Evolutionary conservation across 257 asterid species (phyloP).

Genomic region (Apocynum venetum): DNA sequence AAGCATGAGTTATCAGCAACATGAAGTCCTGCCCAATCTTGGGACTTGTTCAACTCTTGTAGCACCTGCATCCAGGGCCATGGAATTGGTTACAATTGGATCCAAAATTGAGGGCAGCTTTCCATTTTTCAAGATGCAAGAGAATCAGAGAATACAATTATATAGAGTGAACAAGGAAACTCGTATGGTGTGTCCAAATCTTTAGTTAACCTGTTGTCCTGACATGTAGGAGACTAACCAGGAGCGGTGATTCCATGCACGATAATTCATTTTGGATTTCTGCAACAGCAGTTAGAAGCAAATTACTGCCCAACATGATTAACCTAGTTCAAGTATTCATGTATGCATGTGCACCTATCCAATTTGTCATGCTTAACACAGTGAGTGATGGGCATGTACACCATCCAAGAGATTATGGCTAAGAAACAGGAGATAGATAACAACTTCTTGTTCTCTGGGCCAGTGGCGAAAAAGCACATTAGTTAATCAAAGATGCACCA

Average conservation of each 20-base stretch:
- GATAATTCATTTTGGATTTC: slow-evolving; percentile 93
- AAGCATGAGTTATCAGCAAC: slow-evolving; percentile 96
- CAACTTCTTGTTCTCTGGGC: not conserved
- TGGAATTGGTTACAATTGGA: not conserved
- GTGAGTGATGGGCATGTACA: not conserved
- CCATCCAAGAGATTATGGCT: not conserved
- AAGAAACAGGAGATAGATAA: not conserved
- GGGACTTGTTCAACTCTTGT: slow-evolving; percentile 57
- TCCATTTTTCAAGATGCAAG: not conserved
- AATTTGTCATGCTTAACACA: not conserved
- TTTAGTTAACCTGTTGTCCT: slow-evolving; percentile 53
- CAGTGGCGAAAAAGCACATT: not conserved
- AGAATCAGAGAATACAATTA: slow-evolving; percentile 17
- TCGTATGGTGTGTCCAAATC: not conserved
- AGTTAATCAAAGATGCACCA: not conserved
- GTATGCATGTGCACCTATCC: not conserved
- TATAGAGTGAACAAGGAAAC: slow-evolving; percentile 2
- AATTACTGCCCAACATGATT: slow-evolving; percentile 8
- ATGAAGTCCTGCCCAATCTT: slow-evolving; percentile 81
- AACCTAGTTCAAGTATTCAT: not conserved
- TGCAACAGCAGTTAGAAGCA: slow-evolving; percentile 32
- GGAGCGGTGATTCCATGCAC: slow-evolving; percentile 96
- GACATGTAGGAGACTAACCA: slow-evolving; percentile 94
- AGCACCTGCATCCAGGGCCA: slow-evolving; percentile 39
- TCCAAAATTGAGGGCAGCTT: not conserved